Evolutionary conservation across 495 filamentous ascomycete genomes (phyloP).

Genomic region (Talaromyces ruber): DNA sequence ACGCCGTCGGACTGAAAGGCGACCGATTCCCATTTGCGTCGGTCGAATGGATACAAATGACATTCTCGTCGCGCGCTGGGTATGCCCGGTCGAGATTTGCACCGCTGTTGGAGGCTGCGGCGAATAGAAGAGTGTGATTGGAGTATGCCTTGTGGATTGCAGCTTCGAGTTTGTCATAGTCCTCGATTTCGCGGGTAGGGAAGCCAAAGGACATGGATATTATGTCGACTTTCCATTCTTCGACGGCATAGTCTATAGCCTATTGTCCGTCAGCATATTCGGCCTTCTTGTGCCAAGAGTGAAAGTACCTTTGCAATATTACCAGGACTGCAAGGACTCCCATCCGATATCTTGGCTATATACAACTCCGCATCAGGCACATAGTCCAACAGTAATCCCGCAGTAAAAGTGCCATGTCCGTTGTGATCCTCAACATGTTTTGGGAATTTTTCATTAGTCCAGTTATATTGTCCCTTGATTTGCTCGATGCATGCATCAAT

Average conservation of each 20-base stretch:
- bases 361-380: constrained; percentile 8
- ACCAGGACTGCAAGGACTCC: not conserved
- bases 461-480: not conserved
- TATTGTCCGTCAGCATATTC: constrained; percentile 1
- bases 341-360: constrained; percentile 2
- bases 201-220: constrained; percentile 21
- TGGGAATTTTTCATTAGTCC: not conserved
- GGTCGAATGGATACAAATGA: constrained; percentile 11
- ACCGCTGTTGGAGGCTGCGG: constrained; percentile 12
- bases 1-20: not conserved
- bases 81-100: constrained; percentile 6
- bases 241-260: constrained; percentile 15
- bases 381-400: constrained; percentile 3
- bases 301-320: not conserved
- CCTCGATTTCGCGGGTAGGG: not conserved
- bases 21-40: constrained; percentile 8
- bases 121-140: constrained; percentile 9
- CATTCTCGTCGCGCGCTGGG: constrained; percentile 8
- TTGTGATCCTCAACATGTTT: not conserved
- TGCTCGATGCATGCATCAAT: not conserved
- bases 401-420: constrained; percentile 10
- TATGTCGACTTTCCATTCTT: constrained; percentile 16
- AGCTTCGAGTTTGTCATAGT: not conserved
- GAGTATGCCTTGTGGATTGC: constrained; percentile 7
- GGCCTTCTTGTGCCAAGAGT: not conserved